A percentile compares a stretch with the other conserved stretches of the same genome.
Conservation (phyloP, 2,329 filamentous ascomycete genomes). For the Diatrype stigma region DNA sequence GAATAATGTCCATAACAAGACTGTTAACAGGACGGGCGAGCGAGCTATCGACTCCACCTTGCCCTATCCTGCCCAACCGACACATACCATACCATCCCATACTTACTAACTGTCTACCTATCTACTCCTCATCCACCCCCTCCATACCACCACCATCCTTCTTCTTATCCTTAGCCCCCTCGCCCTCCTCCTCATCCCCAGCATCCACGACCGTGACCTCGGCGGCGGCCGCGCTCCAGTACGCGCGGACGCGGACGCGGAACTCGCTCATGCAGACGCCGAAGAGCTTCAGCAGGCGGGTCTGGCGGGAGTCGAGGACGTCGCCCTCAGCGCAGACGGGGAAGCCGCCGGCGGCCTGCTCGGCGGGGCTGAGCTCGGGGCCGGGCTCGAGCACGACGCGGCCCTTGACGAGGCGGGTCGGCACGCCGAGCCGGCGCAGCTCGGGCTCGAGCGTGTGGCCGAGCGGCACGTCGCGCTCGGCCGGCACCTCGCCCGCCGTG, state of each 20-base stretch:
- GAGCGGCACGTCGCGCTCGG: slow-evolving; percentile 79
- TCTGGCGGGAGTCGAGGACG: slow-evolving; percentile 84
- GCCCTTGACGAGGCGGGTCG: slow-evolving; percentile 83
- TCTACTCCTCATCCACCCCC: too few species aligned
- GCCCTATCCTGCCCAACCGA: too few species aligned
- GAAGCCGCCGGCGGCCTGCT: slow-evolving; percentile 52
- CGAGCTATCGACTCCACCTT: too few species aligned
- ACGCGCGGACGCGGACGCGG: slow-evolving; percentile 72
- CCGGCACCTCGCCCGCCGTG: slow-evolving; percentile 72
- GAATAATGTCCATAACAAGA: too few species aligned
- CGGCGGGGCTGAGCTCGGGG: slow-evolving; percentile 46
- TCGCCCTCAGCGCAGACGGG: slow-evolving; percentile 82
- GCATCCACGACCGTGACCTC: slow-evolving; percentile 53
- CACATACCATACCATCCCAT: not conserved
- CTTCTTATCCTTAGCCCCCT: slow-evolving; percentile 18
- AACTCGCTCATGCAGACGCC: slow-evolving; percentile 89
- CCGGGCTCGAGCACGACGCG: slow-evolving; percentile 66
- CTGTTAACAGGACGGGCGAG: too few species aligned
- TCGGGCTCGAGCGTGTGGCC: slow-evolving; percentile 88
- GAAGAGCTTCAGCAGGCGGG: slow-evolving; percentile 89
- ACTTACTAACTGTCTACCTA: not conserved
- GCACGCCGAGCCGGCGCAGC: slow-evolving; percentile 82
- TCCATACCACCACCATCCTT: not conserved
- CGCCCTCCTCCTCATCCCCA: slow-evolving; percentile 19
- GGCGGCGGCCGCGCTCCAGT: slow-evolving; percentile 58